Base-by-base conservation (phyloP, 495 filamentous ascomycete species). In the Podospora appendiculata region DNA sequence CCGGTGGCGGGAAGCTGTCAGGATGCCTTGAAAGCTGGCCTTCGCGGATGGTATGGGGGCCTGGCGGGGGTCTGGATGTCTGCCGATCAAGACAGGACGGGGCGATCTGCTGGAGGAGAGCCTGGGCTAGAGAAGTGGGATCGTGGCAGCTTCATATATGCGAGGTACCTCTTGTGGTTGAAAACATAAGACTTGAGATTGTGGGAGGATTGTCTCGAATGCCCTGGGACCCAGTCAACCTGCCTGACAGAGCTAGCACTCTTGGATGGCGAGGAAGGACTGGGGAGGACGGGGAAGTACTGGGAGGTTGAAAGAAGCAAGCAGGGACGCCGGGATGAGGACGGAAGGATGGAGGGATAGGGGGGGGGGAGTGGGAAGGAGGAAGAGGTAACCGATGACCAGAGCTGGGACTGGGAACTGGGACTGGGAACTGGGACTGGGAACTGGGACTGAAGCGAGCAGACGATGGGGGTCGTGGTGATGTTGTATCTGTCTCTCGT, bases 211-310 rank as follows among this genome's bases (percentile, higher is more conserved):
- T 45, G 17, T 17, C 11, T 33, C 11, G 43, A 8, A 18, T 9
- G 18, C 43, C 43, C 43, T 45, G 43, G 10, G 10, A 11, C 36
- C 10, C 43, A 45, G 25, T 18, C 19, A 32, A 18, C 43, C 43
- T 45, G n/a, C 18, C 41, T 16, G 41, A 45, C 32, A 17, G 43
- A 45, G 43, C 43, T 45, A 45, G 43, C 43, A 45, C 43, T 45
- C 43, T 8, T 18, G 32, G 25, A 17, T 42, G 43, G n/a, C 43
- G 18, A 45, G 43, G 43, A 45, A 33, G 19, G 17, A 45, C 43
- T 18, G 43, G 13, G 19, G 17, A 33, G 25, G 43, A 45, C 16
- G 19, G 10, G 3, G 43, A 32, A 45, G 6, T 7, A 8, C 4
- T 10, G 16, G 19, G 19, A 12, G 13, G 17, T 32, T 12, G 43